A percentile compares a stretch with the other conserved stretches of the same genome.
These are phyloP conservation scores for Diaporthe vexans DNA, from an alignment of 2,329 filamentous ascomycete species.

Conservation along the genomic window DNA sequence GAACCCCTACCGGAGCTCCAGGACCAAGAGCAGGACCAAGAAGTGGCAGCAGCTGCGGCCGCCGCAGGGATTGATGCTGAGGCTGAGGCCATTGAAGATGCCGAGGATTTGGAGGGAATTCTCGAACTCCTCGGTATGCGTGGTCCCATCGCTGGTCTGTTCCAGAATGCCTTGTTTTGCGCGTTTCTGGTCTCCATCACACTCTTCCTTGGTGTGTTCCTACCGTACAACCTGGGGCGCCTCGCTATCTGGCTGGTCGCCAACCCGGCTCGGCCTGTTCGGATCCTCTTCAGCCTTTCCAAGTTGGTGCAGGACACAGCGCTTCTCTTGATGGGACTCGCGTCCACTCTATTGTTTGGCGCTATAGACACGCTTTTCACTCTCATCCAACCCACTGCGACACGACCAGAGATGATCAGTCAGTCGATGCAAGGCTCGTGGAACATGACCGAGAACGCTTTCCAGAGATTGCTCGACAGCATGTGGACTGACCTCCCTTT, in stretches of 20 bases:
- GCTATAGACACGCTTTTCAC: slow-evolving; percentile 56
- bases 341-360: slow-evolving; percentile 56
- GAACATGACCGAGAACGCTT: slow-evolving; percentile 58
- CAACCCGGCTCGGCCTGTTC: slow-evolving; percentile 83
- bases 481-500: slow-evolving; percentile 65
- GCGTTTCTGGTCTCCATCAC: slow-evolving; percentile 90
- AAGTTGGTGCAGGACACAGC: slow-evolving; percentile 83
- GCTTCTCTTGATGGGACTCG: slow-evolving; percentile 73
- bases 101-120: slow-evolving; percentile 95
- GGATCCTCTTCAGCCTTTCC: slow-evolving; percentile 79
- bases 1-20: slow-evolving; percentile 45
- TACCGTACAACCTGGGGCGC: slow-evolving; percentile 94
- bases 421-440: slow-evolving; percentile 52
- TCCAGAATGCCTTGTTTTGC: slow-evolving; percentile 97
- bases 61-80: slow-evolving; percentile 80
- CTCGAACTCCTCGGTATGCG: slow-evolving; percentile 98
- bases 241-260: slow-evolving; percentile 84
- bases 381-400: slow-evolving; percentile 48
- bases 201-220: slow-evolving; percentile 86
- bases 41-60: slow-evolving; percentile 72
- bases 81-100: slow-evolving; percentile 83
- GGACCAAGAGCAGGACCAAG: slow-evolving; percentile 63
- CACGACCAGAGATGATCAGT: slow-evolving; percentile 33
- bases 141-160: slow-evolving; percentile 87
- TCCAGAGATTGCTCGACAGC: slow-evolving; percentile 63